Conservation (phyloP, 768 basidiomycete species). For the Dentipellis fragilis region DNA sequence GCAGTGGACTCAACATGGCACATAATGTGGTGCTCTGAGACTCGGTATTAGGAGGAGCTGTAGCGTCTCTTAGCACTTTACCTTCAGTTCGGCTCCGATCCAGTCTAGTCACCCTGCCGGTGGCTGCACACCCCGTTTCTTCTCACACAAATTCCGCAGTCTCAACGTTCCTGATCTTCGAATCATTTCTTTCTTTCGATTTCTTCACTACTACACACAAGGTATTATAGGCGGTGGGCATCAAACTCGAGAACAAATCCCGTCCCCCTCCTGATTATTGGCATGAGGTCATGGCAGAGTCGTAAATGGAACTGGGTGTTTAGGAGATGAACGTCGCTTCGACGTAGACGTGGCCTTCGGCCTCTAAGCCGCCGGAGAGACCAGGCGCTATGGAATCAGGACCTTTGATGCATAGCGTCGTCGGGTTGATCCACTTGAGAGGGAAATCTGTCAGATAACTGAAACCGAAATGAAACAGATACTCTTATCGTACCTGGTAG, state of each 20-base stretch:
- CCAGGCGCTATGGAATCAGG: constrained; percentile 32
- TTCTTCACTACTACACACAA: too few relatives aligned
- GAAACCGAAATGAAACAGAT: constrained; percentile 4
- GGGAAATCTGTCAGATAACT: background rate
- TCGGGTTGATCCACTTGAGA: constrained; percentile 46
- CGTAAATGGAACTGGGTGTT: background rate
- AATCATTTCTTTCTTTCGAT: too few relatives aligned
- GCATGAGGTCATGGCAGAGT: background rate
- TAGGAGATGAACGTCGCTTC: constrained; percentile 86
- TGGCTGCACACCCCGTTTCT: background rate
- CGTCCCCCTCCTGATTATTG: background rate
- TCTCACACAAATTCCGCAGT: background rate
- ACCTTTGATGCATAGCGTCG: constrained; percentile 38
- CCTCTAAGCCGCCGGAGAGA: constrained; percentile 28
- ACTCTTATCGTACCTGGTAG: constrained; percentile 59
- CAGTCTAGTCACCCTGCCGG: background rate
- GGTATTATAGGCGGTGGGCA: background rate
- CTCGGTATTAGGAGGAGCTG: too few relatives aligned
- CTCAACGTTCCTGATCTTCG: background rate
- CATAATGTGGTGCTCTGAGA: background rate
- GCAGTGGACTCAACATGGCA: background rate
- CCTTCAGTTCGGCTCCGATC: background rate
- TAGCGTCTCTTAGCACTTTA: background rate
- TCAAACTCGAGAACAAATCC: background rate
- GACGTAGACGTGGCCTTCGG: constrained; percentile 70